A percentile compares a stretch with the other conserved stretches of the same genome.
Evolutionary conservation across 2,329 filamentous ascomycete species (phyloP).

Genomic region (Calcarisporium arbuscula): DNA sequence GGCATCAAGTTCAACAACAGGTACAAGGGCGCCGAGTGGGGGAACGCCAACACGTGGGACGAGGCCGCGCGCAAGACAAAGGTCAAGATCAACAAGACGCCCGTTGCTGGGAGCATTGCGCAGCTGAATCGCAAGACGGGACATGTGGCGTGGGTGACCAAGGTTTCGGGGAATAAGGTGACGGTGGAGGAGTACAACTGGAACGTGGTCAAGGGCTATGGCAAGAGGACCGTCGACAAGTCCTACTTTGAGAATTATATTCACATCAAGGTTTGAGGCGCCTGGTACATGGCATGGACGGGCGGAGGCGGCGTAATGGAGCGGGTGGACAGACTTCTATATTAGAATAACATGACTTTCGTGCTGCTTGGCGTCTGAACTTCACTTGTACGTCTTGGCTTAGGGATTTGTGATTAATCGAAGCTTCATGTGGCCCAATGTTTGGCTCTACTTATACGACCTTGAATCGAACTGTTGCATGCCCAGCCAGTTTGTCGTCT

Average conservation of each 20-base stretch:
- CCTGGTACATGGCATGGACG: too few species aligned
- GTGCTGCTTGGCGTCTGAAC: too few species aligned
- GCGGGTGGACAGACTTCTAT: too few species aligned
- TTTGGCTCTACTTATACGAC: too few species aligned
- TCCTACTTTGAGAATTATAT: slow-evolving; percentile 14
- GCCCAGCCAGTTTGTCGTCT: too few species aligned
- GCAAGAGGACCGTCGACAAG: slow-evolving; percentile 11
- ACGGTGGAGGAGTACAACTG: slow-evolving; percentile 15
- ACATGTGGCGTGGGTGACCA: slow-evolving; percentile 13
- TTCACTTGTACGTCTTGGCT: too few species aligned
- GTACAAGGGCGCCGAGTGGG: slow-evolving; percentile 14
- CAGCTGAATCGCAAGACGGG: slow-evolving; percentile 11
- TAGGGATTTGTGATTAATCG: too few species aligned
- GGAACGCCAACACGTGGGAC: slow-evolving; percentile 15
- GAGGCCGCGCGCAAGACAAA: slow-evolving; percentile 10
- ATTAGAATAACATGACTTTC: too few species aligned
- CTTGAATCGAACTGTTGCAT: too few species aligned
- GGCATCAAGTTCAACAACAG: slow-evolving; percentile 14
- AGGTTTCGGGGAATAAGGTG: slow-evolving; percentile 11
- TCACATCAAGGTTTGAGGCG: slow-evolving; percentile 12
- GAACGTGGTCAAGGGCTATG: slow-evolving; percentile 8
- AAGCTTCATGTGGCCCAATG: too few species aligned
- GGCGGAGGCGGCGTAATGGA: too few species aligned
- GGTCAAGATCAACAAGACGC: slow-evolving; percentile 10
- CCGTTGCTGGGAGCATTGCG: slow-evolving; percentile 10